These are phyloP conservation scores for Lasiosphaeriaceae sp. DNA, from an alignment of 495 filamentous ascomycete species.

Conservation along the genomic window DNA sequence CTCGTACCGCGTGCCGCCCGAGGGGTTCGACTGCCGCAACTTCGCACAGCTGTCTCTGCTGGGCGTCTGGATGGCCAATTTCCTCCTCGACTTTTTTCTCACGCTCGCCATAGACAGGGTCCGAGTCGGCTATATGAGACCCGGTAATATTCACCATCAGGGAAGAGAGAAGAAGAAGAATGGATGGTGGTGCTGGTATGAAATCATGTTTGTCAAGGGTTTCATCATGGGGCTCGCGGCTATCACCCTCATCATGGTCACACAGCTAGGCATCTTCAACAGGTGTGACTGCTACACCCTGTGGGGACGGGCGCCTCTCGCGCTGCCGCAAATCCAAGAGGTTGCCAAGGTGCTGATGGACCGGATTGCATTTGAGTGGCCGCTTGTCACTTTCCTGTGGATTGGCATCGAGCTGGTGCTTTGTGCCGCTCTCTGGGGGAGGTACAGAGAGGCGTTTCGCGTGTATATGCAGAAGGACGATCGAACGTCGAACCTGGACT, in stretches of 20 bases:
- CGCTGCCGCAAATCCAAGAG: conserved; percentile 9
- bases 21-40: conserved; percentile 16
- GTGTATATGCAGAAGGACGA: conserved; percentile 16
- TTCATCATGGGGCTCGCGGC: neutral
- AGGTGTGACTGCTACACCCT: conserved; percentile 14
- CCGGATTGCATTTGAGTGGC: conserved; percentile 11
- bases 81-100: conserved; percentile 2
- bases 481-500: conserved; percentile 1
- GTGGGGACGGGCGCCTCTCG: conserved; percentile 9
- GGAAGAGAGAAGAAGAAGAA: no score
- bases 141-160: no score
- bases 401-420: conserved; percentile 7
- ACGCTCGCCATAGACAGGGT: neutral
- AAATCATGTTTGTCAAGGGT: conserved; percentile 9
- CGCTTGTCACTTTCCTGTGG: conserved; percentile 13
- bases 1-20: conserved; percentile 14
- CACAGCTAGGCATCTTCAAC: conserved; percentile 18
- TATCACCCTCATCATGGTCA: conserved; percentile 5
- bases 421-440: conserved; percentile 4
- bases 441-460: conserved; percentile 7
- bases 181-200: conserved; percentile 1
- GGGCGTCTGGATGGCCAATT: conserved; percentile 3
- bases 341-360: conserved; percentile 6
- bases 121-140: no score
- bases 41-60: conserved; percentile 3